Conservation (phyloP, 2,329 filamentous ascomycete genomes). For the Aspergillus caelatus region DNA sequence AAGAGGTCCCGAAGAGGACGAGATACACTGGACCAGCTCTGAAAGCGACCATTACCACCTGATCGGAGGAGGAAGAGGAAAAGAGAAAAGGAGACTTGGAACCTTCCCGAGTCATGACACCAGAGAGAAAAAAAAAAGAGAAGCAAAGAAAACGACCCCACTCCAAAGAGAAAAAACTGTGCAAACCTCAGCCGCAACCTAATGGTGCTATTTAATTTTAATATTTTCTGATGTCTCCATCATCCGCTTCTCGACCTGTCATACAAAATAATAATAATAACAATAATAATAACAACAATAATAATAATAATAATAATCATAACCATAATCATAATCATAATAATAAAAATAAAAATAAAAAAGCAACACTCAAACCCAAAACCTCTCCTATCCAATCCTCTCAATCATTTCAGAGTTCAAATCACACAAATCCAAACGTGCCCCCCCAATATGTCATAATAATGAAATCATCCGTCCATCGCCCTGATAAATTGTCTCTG, state of each 20-base stretch:
- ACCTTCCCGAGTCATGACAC: background rate
- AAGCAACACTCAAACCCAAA: background rate
- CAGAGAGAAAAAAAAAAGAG: background rate
- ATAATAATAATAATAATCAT: background rate
- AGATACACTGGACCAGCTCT: background rate
- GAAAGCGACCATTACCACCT: background rate
- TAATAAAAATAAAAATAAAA: background rate
- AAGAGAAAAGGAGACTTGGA: too few species aligned
- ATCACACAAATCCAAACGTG: background rate
- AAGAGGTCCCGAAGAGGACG: background rate
- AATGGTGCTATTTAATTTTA: background rate
- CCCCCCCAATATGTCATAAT: background rate
- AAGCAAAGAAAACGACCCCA: background rate
- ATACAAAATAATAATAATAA: background rate
- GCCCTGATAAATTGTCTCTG: background rate
- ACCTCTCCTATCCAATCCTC: background rate
- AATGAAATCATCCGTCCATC: background rate
- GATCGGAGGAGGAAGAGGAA: background rate
- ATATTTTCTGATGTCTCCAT: background rate
- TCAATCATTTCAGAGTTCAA: too few species aligned
- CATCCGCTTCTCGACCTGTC: constrained; percentile 3
- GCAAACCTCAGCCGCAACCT: background rate
- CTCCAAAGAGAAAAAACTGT: background rate
- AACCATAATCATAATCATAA: background rate
- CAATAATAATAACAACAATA: background rate